A percentile compares a stretch with the other conserved stretches of the same genome.
These are phyloP conservation scores for Fusarium coicis DNA, from an alignment of 2,329 filamentous ascomycete genomes.

Conservation along the genomic window DNA sequence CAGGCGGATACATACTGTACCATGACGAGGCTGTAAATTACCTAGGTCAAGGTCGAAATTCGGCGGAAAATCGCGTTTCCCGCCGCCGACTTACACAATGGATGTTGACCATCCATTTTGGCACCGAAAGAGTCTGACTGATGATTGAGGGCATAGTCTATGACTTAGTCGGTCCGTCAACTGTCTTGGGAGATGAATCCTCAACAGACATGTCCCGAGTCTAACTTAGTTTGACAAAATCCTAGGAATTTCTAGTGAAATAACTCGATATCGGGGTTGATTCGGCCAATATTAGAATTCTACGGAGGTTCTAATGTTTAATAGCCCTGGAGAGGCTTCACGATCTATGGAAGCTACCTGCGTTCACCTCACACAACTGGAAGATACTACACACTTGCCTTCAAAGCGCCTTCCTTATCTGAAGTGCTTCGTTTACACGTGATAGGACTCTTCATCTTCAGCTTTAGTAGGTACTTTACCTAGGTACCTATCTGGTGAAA, in stretches of 20 bases:
- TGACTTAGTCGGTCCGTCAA: not conserved
- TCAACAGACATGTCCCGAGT: not conserved
- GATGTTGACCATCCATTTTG: not conserved
- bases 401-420: constrained; percentile 11
- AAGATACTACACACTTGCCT: not conserved
- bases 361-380: constrained; percentile 6
- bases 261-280: not conserved
- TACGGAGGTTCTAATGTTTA: not conserved
- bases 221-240: not conserved
- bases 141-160: not conserved
- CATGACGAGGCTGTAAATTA: not conserved
- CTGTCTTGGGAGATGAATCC: not conserved
- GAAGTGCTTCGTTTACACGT: not conserved
- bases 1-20: not conserved
- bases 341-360: not conserved
- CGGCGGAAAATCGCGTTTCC: constrained; percentile 2
- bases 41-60: not conserved
- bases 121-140: not conserved
- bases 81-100: not conserved
- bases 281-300: constrained; percentile 1
- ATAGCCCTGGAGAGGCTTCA: not conserved
- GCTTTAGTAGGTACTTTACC: too few species aligned
- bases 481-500: not conserved
- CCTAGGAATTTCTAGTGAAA: not conserved
- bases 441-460: not conserved